phyloP scores from a whole-genome alignment of 208 protist species.

The Leishmania amazonensis region DNA sequence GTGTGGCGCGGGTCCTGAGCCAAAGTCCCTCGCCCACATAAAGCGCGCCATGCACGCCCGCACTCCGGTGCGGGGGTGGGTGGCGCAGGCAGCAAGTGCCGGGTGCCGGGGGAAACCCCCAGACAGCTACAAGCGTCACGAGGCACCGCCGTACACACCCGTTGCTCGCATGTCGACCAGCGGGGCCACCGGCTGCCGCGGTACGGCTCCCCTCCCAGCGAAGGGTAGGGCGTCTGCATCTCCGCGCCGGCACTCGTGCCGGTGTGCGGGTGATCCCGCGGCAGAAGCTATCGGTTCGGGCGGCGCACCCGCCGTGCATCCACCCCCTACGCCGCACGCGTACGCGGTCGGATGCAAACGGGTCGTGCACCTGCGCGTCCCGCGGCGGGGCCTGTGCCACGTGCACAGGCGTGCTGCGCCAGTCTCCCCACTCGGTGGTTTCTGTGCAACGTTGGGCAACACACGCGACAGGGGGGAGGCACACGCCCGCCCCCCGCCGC shows the following conservation, averaged over 20 bases:
- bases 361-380: conserved; percentile 12
- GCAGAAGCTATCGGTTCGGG: conserved; percentile 30
- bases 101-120: conserved; percentile 38
- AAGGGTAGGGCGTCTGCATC: conserved; percentile 24
- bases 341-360: conserved; percentile 12
- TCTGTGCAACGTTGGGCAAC: conserved; percentile 29
- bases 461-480: conserved; percentile 5
- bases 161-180: conserved; percentile 27
- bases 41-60: conserved; percentile 6
- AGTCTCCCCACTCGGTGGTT: conserved; percentile 29
- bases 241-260: conserved; percentile 23
- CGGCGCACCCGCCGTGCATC: conserved; percentile 31
- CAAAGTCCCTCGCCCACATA: conserved; percentile 66
- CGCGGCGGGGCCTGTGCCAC: conserved; percentile 23
- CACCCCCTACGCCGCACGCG: conserved; percentile 13
- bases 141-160: conserved; percentile 41
- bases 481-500: conserved; percentile 1
- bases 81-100: conserved; percentile 59
- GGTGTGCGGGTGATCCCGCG: conserved; percentile 31
- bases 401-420: conserved; percentile 26
- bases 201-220: conserved; percentile 25
- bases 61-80: background rate
- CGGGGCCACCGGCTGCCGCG: conserved; percentile 31
- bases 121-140: conserved; percentile 15
- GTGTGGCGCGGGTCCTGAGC: conserved; percentile 56